Base-by-base conservation (phyloP, 495 filamentous ascomycete genomes). In the Aspergillus mulundensis region DNA sequence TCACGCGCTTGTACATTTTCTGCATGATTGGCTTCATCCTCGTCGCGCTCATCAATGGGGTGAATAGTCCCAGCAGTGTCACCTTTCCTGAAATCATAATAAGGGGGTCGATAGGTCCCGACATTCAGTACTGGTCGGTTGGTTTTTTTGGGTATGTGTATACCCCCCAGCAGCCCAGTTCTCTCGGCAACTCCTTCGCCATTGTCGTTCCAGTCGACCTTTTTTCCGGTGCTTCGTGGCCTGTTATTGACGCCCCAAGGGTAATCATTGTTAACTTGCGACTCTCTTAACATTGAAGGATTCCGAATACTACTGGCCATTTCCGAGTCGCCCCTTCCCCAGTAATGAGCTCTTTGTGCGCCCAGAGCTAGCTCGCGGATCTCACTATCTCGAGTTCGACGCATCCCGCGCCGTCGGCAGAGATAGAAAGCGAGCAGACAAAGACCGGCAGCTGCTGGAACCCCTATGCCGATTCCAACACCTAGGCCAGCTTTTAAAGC, bases 41-140 rank as follows among this genome's bases (percentile, higher is more conserved):
- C 89, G 39, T 95, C 91, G 6, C 73, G 76, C 68, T 90, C 87
- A n/a, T 84, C 77, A 65, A 90, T 89, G 5, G 83, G 79, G 57
- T 85, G 82, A 18, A 86, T 86, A 38, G 74, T 68, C 19, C 81
- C 78, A 28, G 75, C 70, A 5, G 69, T 70, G 21, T 77, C 74
- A 24, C 73, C 72, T 41, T 71, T 70, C 30, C 76, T 70, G 39
- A 64, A 71, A 23, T 82, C 81, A 34, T 78, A 74, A 59, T 76
- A 77, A 0, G 68, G 61, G 2, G 60, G 61, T 34, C 69, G 62
- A 23, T 67, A 68, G 11, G 67, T 23, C 42, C 62, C 56, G 8
- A 54, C 39, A 38, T 56, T 62, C 30, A 62, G 44, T 16, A 30
- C 43, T 24, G 53, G 59, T 19, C 80, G 69, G 34, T 74, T 67